A percentile compares a stretch with the other conserved stretches of the same genome.
phyloP scores from a whole-genome alignment of 805 yeast species.

The Kazachstania kunashirensis region DNA sequence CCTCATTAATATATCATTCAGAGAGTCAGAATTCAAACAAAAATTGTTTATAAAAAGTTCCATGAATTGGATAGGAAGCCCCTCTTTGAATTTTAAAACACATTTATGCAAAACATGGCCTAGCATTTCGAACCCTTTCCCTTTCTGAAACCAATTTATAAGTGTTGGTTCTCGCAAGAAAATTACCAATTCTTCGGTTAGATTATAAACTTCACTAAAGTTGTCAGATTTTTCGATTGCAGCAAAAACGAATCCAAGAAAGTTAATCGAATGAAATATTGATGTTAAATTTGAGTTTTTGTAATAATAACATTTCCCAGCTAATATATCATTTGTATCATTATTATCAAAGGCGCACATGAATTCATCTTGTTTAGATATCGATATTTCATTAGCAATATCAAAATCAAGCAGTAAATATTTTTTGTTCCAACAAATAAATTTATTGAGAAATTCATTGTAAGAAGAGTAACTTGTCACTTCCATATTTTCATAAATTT shows the following conservation, averaged over 20 bases:
- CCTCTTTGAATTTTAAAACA: conserved; percentile 14
- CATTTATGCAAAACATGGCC: conserved; percentile 12
- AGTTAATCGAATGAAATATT: conserved; percentile 14
- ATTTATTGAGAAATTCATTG: not conserved
- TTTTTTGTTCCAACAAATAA: not conserved
- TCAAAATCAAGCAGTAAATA: conserved; percentile 4
- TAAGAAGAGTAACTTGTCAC: not conserved
- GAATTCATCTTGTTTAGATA: conserved; percentile 8
- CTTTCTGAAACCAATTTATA: conserved; percentile 12
- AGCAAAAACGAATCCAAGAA: conserved; percentile 11
- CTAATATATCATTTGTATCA: conserved; percentile 4
- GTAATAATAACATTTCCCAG: conserved; percentile 16
- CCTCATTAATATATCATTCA: conserved; percentile 46
- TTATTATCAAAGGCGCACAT: conserved; percentile 5
- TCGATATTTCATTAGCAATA: conserved; percentile 9
- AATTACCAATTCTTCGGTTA: conserved; percentile 13
- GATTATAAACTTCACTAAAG: conserved; percentile 10
- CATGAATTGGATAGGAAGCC: conserved; percentile 36
- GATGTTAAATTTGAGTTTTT: conserved; percentile 12
- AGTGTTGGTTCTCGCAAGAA: conserved; percentile 12
- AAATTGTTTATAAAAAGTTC: conserved; percentile 40
- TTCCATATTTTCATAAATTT: conserved; percentile 1
- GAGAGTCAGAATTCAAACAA: conserved; percentile 46
- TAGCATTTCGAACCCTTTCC: conserved; percentile 16
- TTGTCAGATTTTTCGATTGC: conserved; percentile 8